Base-by-base conservation (phyloP, 2,329 filamentous ascomycete genomes). In the Xylaria sp. region DNA sequence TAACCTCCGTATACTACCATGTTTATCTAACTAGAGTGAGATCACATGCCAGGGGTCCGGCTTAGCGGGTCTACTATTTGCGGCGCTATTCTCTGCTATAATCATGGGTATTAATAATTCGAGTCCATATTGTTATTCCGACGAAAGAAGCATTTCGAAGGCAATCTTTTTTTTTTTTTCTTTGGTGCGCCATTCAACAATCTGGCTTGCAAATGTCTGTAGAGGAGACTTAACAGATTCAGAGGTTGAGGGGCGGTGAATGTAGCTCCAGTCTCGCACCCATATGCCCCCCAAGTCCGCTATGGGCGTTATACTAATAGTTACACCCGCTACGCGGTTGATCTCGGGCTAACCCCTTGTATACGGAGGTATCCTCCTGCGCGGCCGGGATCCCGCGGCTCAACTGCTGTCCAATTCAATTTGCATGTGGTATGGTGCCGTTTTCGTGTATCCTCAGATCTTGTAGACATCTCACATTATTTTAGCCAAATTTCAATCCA, bases 381-480 rank as follows among this genome's bases (percentile, higher is more conserved):
- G 13, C 13, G 37, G 55, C 25, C 13, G 44, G 55, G 61, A 23
- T 59, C 48, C 60, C 60, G 60, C 65, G 65, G 65, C 65, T 67
- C 55, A 64, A 59, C 23, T 61, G 28, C 12, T 50, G 31, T 44
- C 2, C 55, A 37, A 44, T 52, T 60, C 20, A 46, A 44, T 52
- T 60, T 67, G 60, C 61, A 60, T 59, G 60, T 67, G 65, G 64
- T 58, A 31, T 28, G 34, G 2, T 48, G 46, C 56, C 56, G 8
- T 39, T 65, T 37, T 46, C 18, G 41, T 13, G 34, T 59, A 31
- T 48, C 28, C 18, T 59, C 6, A 9, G 28, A 52, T 50, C 46
- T 50, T 50, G 46, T 48, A 48, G 46, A n/a, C 46, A 41, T 15
- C 7, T 18, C 15, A 7, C 18, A 46, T 46, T 18, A 46, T 18